phyloP scores from a whole-genome alignment of 495 filamentous ascomycete genomes.

The Mycothermus thermophilus region DNA sequence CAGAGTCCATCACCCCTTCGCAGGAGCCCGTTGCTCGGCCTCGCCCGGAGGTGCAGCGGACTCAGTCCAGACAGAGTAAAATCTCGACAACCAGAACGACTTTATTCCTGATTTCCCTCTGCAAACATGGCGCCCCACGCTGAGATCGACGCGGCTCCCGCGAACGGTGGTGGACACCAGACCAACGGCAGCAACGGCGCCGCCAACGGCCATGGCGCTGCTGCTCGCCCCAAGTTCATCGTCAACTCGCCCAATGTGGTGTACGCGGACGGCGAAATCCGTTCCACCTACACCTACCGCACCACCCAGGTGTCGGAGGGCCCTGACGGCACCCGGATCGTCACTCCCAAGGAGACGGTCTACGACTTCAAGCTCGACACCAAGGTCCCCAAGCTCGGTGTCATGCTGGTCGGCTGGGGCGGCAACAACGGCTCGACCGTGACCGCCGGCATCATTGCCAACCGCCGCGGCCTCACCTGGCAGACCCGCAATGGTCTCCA shows the following conservation, averaged over 20 bases:
- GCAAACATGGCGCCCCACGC: slow-evolving; percentile 86
- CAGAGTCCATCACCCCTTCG: slow-evolving; percentile 93
- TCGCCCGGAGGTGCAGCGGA: slow-evolving; percentile 79
- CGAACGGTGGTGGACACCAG: slow-evolving; percentile 63
- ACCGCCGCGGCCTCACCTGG: slow-evolving; percentile 75
- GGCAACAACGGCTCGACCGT: slow-evolving; percentile 98
- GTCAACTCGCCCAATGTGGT: slow-evolving; percentile 86
- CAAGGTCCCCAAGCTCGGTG: slow-evolving; percentile 80
- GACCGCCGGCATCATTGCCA: slow-evolving; percentile 93
- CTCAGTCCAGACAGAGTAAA: slow-evolving; percentile 49
- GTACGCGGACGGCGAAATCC: slow-evolving; percentile 80
- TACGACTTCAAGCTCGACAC: slow-evolving; percentile 98
- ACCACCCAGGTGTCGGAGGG: slow-evolving; percentile 67
- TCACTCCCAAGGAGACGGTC: slow-evolving; percentile 71
- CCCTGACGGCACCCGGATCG: slow-evolving; percentile 66
- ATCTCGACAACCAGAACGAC: slow-evolving; percentile 2
- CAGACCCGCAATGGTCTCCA: slow-evolving; percentile 81
- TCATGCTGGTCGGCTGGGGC: slow-evolving; percentile 97
- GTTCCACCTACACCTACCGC: slow-evolving; percentile 90
- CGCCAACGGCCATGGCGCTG: slow-evolving; percentile 16
- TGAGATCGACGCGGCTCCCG: slow-evolving; percentile 52
- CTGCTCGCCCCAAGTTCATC: slow-evolving; percentile 51
- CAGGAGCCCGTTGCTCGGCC: slow-evolving; percentile 89
- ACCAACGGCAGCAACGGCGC: slow-evolving; percentile 49
- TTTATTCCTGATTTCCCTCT: slow-evolving; percentile 1